Conservation (phyloP, 2,329 filamentous ascomycete species). For the Cercospora zeina region DNA sequence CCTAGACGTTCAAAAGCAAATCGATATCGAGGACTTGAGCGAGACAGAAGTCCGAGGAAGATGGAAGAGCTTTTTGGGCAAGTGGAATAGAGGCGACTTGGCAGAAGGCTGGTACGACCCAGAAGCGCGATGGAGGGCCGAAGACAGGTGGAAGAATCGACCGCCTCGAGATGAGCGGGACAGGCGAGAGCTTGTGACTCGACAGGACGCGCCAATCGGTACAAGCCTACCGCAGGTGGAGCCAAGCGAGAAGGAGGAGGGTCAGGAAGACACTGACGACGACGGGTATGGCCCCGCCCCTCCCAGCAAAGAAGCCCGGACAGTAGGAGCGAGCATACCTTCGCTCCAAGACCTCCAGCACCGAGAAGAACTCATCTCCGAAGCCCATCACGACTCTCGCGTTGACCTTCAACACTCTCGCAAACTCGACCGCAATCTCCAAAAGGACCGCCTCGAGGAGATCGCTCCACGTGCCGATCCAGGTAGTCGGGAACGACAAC, state of each 20-base stretch:
- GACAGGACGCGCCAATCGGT: conserved; percentile 4
- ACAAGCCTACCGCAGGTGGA: conserved; percentile 25
- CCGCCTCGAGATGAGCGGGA: conserved; percentile 24
- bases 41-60: conserved; percentile 76
- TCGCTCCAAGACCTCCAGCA: conserved; percentile 71
- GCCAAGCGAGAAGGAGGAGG: conserved; percentile 33
- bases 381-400: conserved; percentile 48
- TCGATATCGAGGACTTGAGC: conserved; percentile 66
- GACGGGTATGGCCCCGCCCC: conserved; percentile 58
- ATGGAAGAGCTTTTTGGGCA: conserved; percentile 89
- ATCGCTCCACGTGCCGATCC: conserved; percentile 78
- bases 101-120: conserved; percentile 94
- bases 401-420: conserved; percentile 62
- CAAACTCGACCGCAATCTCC: conserved; percentile 62
- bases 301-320: conserved; percentile 40
- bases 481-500: conserved; percentile 75
- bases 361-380: conserved; percentile 53
- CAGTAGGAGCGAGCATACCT: conserved; percentile 64
- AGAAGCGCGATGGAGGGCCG: conserved; percentile 61
- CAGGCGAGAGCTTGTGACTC: conserved; percentile 7
- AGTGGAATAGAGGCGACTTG: conserved; percentile 89
- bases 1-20: conserved; percentile 81
- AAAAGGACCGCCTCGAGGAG: conserved; percentile 76
- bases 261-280: conserved; percentile 51
- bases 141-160: conserved; percentile 33